These are phyloP conservation scores for Periconia macrospinosa DNA, from an alignment of 2,329 filamentous ascomycete genomes.

Conservation along the genomic window DNA sequence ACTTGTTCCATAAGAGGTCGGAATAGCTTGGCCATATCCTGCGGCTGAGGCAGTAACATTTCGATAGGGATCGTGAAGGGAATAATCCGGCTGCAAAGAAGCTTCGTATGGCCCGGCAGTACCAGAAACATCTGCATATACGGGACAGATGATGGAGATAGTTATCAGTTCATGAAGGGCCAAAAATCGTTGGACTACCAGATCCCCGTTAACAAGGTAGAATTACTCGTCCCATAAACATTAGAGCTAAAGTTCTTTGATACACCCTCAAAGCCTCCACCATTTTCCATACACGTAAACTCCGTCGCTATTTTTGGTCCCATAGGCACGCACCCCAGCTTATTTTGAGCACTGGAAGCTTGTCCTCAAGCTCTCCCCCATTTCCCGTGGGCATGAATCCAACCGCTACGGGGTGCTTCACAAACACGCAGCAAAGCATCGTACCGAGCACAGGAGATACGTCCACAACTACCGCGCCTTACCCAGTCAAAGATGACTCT, in stretches of 20 bases:
- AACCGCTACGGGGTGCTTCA: not conserved
- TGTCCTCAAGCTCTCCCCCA: not conserved
- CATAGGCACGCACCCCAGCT: not conserved
- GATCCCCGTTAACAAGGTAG: too few species aligned
- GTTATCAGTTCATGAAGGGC: not conserved
- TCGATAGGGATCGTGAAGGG: not conserved
- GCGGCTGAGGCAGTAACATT: not conserved
- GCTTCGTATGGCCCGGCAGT: not conserved
- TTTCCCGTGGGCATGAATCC: not conserved
- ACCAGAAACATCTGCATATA: not conserved
- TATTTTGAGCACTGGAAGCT: not conserved
- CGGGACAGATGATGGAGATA: not conserved
- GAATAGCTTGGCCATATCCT: not conserved
- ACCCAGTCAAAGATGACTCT: not conserved
- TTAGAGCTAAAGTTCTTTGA: not conserved
- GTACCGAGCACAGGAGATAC: not conserved
- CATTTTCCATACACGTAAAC: not conserved
- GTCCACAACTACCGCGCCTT: not conserved
- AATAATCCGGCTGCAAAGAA: not conserved
- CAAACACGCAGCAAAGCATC: not conserved
- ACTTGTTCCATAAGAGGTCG: not conserved
- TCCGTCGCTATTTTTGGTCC: not conserved
- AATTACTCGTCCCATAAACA: too few species aligned
- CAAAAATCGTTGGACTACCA: too few species aligned
- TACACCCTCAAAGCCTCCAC: not conserved